Percentiles rank a stretch among this genome's conserved stretches.
phyloP scores from a whole-genome alignment of 352 stramenopile species.

The Globisporangium camurandrum region DNA sequence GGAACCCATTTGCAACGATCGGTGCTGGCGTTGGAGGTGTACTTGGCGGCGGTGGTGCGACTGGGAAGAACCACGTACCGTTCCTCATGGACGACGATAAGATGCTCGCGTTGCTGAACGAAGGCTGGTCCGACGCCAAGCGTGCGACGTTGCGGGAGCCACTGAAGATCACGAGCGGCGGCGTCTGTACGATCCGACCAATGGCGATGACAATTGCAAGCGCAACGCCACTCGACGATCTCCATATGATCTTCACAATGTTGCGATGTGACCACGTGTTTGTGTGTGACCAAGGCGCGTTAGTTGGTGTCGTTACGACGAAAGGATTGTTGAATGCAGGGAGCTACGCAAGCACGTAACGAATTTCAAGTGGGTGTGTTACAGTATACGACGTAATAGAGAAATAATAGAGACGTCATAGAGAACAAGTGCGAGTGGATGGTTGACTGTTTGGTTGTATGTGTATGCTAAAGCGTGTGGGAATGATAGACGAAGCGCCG shows the following conservation, averaged over 20 bases:
- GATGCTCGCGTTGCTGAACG: conserved; percentile 68
- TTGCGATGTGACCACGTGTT: conserved; percentile 84
- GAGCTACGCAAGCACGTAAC: conserved; percentile 13
- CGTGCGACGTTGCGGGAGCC: conserved; percentile 36
- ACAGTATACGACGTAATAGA: not conserved
- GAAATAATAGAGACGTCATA: not conserved
- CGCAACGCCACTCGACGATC: conserved; percentile 70
- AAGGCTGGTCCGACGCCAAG: conserved; percentile 61
- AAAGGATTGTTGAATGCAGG: conserved; percentile 57
- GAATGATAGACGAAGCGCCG: too few relatives aligned
- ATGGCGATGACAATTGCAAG: conserved; percentile 81
- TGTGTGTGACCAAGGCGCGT: conserved; percentile 76
- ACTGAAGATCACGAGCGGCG: conserved; percentile 67
- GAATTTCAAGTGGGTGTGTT: not conserved
- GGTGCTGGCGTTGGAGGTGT: too few relatives aligned
- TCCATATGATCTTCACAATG: conserved; percentile 91
- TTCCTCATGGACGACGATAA: conserved; percentile 81
- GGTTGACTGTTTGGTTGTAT: not conserved
- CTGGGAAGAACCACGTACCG: conserved; percentile 24
- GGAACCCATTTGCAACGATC: conserved; percentile 7
- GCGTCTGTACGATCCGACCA: conserved; percentile 55
- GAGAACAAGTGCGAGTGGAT: too few relatives aligned
- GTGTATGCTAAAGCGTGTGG: not conserved
- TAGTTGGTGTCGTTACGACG: conserved; percentile 79
- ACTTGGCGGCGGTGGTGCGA: too few relatives aligned